Percentiles rank a stretch among this genome's conserved stretches.
Conservation (phyloP, 108 stramenopile species). For the Cyclotella cryptica region DNA sequence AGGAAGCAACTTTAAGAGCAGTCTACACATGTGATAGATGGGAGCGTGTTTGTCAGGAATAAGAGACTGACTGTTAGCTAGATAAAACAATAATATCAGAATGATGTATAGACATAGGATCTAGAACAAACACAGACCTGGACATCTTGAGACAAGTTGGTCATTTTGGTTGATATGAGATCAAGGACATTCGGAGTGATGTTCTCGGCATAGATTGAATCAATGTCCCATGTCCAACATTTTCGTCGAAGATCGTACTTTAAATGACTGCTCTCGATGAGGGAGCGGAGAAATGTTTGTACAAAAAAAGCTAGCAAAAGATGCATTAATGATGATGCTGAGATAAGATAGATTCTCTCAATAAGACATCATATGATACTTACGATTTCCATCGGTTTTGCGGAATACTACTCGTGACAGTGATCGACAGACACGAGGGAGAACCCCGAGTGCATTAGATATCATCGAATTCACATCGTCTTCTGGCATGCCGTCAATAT, state of each 20-base stretch:
- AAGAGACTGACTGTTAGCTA: too few species aligned
- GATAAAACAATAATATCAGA: background rate
- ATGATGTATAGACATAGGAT: background rate
- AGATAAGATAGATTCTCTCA: too few species aligned
- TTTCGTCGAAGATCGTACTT: conserved; percentile 20
- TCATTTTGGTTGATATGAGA: conserved; percentile 48
- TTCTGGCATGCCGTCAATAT: conserved; percentile 30
- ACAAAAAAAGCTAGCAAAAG: conserved; percentile 28
- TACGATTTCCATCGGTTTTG: conserved; percentile 45
- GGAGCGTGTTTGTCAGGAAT: conserved; percentile 4
- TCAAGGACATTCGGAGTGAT: conserved; percentile 49
- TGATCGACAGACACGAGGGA: conserved; percentile 32
- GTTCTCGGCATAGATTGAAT: conserved; percentile 16
- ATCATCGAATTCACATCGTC: conserved; percentile 36
- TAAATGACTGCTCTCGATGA: conserved; percentile 18
- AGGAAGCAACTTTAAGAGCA: conserved; percentile 32
- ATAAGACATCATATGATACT: too few species aligned
- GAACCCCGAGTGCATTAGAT: conserved; percentile 38
- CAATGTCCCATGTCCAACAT: conserved; percentile 44
- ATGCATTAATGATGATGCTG: too few species aligned
- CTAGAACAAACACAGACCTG: background rate
- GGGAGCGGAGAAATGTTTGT: conserved; percentile 27
- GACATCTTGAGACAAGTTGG: background rate
- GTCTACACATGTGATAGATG: conserved; percentile 21
- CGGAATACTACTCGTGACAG: conserved; percentile 27